These are phyloP conservation scores for Globisporangium polare DNA, from an alignment of 352 stramenopile genomes.

Conservation along the genomic window DNA sequence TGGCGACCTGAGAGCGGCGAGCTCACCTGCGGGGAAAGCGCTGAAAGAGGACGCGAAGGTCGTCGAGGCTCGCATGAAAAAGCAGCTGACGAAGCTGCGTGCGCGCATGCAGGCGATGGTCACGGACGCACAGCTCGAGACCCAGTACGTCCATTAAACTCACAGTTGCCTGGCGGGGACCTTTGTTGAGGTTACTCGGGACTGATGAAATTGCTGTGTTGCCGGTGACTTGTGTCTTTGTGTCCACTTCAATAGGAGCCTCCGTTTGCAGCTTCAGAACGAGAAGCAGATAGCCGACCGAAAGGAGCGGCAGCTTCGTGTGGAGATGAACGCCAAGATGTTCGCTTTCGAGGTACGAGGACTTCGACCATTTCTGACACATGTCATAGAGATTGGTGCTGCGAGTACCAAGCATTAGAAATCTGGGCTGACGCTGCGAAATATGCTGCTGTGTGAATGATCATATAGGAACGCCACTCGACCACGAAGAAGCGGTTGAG, in stretches of 20 bases:
- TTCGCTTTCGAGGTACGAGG: slow-evolving; percentile 25
- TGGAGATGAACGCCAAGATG: slow-evolving; percentile 45
- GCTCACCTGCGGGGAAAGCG: slow-evolving; percentile 3
- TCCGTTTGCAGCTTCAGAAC: slow-evolving; percentile 41
- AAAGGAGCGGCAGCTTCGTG: slow-evolving; percentile 44
- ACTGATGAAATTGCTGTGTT: background rate
- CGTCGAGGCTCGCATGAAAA: slow-evolving; percentile 26
- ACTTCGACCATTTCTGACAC: background rate
- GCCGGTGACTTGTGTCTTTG: slow-evolving; percentile 1
- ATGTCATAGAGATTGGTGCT: background rate
- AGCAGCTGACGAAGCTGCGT: slow-evolving; percentile 43
- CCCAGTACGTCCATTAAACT: slow-evolving; percentile 27
- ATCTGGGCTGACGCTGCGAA: background rate
- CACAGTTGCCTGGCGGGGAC: background rate
- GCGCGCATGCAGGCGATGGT: slow-evolving; percentile 55
- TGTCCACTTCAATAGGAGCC: slow-evolving; percentile 22
- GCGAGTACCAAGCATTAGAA: background rate
- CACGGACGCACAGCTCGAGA: slow-evolving; percentile 38
- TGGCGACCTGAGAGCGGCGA: slow-evolving; percentile 5
- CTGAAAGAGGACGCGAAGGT: slow-evolving; percentile 21
- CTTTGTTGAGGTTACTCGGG: background rate
- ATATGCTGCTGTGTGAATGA: background rate
- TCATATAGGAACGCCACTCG: slow-evolving; percentile 33
- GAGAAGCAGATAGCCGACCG: slow-evolving; percentile 28
- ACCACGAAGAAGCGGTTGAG: slow-evolving; percentile 37